A percentile compares a stretch with the other conserved stretches of the same genome.
phyloP scores from a whole-genome alignment of 2,329 filamentous ascomycete species.

The Monilinia aucupariae region DNA sequence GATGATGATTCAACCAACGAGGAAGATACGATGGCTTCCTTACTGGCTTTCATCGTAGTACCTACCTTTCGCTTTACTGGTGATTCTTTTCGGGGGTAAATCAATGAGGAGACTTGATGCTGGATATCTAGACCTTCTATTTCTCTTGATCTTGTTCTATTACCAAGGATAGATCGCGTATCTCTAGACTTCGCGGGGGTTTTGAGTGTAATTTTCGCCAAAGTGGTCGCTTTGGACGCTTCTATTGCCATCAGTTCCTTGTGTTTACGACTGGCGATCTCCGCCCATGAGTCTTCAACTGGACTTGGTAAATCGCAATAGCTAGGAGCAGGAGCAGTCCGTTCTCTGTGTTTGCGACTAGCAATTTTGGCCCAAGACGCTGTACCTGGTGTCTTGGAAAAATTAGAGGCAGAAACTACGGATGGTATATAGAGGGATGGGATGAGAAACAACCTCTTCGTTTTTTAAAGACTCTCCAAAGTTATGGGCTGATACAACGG shows the following conservation, averaged over 20 bases:
- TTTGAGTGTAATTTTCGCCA: not conserved
- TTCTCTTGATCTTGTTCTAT: not conserved
- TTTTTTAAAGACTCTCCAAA: not conserved
- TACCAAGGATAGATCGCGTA: not conserved
- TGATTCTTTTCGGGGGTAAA: not conserved
- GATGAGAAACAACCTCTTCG: not conserved
- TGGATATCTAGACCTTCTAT: not conserved
- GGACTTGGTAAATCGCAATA: not conserved
- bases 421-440: not conserved
- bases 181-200: not conserved
- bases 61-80: not conserved
- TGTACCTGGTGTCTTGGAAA: not conserved
- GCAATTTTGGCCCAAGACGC: not conserved
- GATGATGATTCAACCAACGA: not conserved
- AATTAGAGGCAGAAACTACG: not conserved
- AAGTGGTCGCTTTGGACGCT: not conserved
- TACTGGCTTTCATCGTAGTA: not conserved
- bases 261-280: slow-evolving; percentile 6
- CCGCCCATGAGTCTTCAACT: not conserved
- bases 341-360: not conserved
- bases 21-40: not conserved
- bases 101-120: slow-evolving; percentile 4
- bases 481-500: not conserved
- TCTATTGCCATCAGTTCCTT: not conserved
- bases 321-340: not conserved